Conservation (phyloP, 768 basidiomycete species). For the Guyanaporus albipodus region DNA sequence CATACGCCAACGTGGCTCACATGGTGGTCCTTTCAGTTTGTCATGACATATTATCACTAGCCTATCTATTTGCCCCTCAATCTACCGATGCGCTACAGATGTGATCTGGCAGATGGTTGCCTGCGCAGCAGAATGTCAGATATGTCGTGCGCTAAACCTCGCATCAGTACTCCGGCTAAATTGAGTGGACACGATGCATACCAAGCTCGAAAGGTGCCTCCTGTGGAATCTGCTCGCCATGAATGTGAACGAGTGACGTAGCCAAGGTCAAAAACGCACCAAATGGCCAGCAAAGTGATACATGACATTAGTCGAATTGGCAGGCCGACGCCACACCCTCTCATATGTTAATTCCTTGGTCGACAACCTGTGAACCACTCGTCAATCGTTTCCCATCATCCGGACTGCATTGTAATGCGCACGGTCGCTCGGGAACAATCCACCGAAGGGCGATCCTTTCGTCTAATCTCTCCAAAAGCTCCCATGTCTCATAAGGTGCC, state of each 20-base stretch:
- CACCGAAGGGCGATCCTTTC: constrained; percentile 26
- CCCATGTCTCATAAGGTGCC: constrained; percentile 26
- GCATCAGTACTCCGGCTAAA: not conserved
- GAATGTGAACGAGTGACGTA: not conserved
- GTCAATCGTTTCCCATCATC: no score
- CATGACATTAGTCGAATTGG: constrained; percentile 26
- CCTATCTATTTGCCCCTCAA: no score
- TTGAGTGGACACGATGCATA: constrained; percentile 2
- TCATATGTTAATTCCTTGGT: constrained; percentile 10
- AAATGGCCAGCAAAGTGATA: constrained; percentile 29
- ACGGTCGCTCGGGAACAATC: constrained; percentile 26
- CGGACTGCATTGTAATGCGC: not conserved
- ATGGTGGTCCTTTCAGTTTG: no score
- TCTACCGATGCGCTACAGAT: no score
- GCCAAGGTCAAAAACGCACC: constrained; percentile 14
- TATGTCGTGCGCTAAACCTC: constrained; percentile 21
- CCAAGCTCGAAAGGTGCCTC: constrained; percentile 30
- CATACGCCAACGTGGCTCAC: no score
- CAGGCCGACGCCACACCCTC: constrained; percentile 30
- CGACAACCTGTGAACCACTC: constrained; percentile 15
- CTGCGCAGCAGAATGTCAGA: constrained; percentile 22
- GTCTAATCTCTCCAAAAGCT: constrained; percentile 24
- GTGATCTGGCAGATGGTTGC: no score
- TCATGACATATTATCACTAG: no score
- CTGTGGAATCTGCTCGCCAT: constrained; percentile 24